Evolutionary conservation across 176 grass and related monocot species (phyloP).

Genomic region (Puya raimondii): DNA sequence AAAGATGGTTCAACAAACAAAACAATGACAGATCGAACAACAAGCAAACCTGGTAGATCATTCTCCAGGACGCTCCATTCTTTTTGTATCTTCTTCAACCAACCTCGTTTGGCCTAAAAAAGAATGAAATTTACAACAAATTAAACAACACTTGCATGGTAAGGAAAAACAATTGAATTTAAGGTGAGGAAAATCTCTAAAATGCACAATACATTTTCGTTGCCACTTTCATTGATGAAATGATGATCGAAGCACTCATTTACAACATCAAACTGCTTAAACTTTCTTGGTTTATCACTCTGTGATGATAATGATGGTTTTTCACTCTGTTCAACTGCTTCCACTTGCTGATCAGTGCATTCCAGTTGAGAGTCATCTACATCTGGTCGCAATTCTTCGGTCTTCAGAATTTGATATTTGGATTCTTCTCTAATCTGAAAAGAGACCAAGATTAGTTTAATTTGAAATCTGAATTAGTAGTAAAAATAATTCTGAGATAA

Average conservation of each 20-base stretch:
- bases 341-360: slow-evolving; percentile 22
- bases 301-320: slow-evolving; percentile 27
- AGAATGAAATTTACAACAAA: slow-evolving; percentile 8
- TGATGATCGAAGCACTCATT: slow-evolving; percentile 71
- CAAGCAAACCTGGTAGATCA: slow-evolving; percentile 53
- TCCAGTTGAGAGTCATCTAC: slow-evolving; percentile 26
- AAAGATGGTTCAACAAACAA: background rate
- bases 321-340: slow-evolving; percentile 30
- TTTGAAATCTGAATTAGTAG: slow-evolving; percentile 9
- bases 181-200: slow-evolving; percentile 1
- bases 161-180: background rate
- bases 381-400: slow-evolving; percentile 33
- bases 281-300: slow-evolving; percentile 35
- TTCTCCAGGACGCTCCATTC: slow-evolving; percentile 83
- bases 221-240: slow-evolving; percentile 49
- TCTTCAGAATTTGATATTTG: slow-evolving; percentile 49
- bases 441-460: slow-evolving; percentile 15
- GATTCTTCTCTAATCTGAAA: slow-evolving; percentile 43
- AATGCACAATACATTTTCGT: slow-evolving; percentile 31
- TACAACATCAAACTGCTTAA: slow-evolving; percentile 63
- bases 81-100: slow-evolving; percentile 80
- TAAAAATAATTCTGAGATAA: slow-evolving; percentile 2
- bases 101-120: slow-evolving; percentile 67
- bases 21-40: slow-evolving; percentile 8
- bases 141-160: background rate